A percentile compares a stretch with the other conserved stretches of the same genome.
Conservation (phyloP, 176 grass and related monocot genomes). For the Oryza meyeriana region DNA sequence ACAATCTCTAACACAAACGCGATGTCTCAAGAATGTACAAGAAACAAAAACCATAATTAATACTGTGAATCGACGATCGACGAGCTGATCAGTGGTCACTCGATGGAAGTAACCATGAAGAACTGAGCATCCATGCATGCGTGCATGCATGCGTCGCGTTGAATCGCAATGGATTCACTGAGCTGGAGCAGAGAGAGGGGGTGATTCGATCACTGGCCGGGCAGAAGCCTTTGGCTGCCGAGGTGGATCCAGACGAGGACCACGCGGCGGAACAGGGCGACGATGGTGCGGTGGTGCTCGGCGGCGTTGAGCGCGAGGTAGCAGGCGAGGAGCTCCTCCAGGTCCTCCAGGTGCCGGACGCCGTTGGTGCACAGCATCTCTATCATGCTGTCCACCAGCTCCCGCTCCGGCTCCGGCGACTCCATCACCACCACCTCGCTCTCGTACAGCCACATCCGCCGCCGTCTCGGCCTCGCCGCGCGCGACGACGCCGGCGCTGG, state of each 20-base stretch:
- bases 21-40: neutral
- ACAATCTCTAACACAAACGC: neutral
- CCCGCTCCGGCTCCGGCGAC: conserved; percentile 68
- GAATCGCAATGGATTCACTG: neutral
- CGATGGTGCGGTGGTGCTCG: conserved; percentile 69
- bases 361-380: conserved; percentile 80
- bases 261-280: conserved; percentile 47
- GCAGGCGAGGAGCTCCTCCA: conserved; percentile 84
- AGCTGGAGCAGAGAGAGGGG: neutral
- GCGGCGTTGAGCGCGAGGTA: conserved; percentile 85
- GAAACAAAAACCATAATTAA: neutral
- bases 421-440: conserved; percentile 78
- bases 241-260: conserved; percentile 44
- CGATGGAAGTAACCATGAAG: neutral
- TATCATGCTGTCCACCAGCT: conserved; percentile 81
- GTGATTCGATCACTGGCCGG: neutral
- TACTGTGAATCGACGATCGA: neutral
- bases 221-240: conserved; percentile 16
- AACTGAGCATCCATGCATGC: neutral
- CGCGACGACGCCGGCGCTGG: neutral
- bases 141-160: neutral
- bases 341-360: conserved; percentile 48
- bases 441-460: conserved; percentile 56
- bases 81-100: neutral
- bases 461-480: neutral